Base-by-base conservation (phyloP, 108 stramenopile genomes). In the Schizochytrium sp. region DNA sequence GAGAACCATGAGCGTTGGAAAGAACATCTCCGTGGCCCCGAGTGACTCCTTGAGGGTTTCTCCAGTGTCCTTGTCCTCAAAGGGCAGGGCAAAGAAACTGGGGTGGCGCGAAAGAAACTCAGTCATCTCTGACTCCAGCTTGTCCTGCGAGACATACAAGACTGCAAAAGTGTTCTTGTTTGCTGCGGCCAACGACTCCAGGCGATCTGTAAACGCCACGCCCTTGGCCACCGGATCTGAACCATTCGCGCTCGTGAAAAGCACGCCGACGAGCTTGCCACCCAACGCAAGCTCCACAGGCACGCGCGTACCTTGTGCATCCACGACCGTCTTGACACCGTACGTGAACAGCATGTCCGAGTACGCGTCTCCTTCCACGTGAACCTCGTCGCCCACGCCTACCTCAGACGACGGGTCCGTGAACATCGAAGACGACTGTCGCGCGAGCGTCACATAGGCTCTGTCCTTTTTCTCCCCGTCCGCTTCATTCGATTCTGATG, bases 301-400 rank as follows among this genome's bases (percentile, higher is more conserved):
- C 48, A 53, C 51, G 45, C 76, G 45, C 76, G 10, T 28, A 12
- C 76, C 76, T 25, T 21, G 19, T 18, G 76, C 45, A 23, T 47
- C 51, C n/a, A 53, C 51, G n/a, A 83, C 76, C 1, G 45, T 83
- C 25, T 47, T 53, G 51, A 47, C 45, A 6, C 76, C 76, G 76
- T 83, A 83, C 48, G 76, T 83, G 76, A 53, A 83, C 43, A 83
- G 45, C 76, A 83, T 47, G 4, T 83, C 76, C 45, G 76, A 47
- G 76, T 53, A 53, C 4, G 4, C 25, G 28, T 83, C 51, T 43
- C 76, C 51, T 45, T 47, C 76, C 48, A 47, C 4, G 51, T 53
- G 4, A 18, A 53, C 76, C 76, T 83, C 76, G 25, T 83, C 76
- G 76, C 51, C 76, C n/a, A 47, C 76, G 76, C n/a, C 45, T 0